Evolutionary conservation across 768 basidiomycete species (phyloP).

Genomic region (Russula foetens): DNA sequence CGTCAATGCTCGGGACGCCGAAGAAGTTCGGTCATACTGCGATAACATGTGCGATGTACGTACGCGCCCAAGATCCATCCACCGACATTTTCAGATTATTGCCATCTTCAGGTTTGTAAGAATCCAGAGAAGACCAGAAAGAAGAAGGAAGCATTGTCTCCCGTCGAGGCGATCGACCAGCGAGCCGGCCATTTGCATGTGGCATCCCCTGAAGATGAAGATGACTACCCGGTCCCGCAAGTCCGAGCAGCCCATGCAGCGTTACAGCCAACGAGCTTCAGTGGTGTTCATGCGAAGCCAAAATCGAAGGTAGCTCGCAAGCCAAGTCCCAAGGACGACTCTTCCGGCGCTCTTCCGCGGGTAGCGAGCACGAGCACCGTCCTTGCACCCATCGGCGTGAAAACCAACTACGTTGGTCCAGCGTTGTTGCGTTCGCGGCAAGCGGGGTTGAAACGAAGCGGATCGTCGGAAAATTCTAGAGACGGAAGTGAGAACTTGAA

Average conservation of each 20-base stretch:
- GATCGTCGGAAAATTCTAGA: background rate
- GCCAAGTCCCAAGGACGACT: background rate
- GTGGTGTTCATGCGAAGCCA: background rate
- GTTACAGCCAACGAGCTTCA: background rate
- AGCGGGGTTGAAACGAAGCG: conserved; percentile 6
- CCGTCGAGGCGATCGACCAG: conserved; percentile 28
- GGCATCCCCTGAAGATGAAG: conserved; percentile 24
- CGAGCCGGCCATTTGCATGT: conserved; percentile 17
- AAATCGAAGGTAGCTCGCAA: background rate
- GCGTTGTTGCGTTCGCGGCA: conserved; percentile 15
- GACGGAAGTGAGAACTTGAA: conserved; percentile 6
- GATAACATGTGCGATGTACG: conserved; percentile 76
- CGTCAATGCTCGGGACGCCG: conserved; percentile 42
- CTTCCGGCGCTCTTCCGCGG: background rate
- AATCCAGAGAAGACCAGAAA: conserved; percentile 57
- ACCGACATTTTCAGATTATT: background rate
- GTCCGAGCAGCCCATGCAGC: background rate
- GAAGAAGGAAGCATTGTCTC: conserved; percentile 43
- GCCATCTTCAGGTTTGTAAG: conserved; percentile 56
- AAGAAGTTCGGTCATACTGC: conserved; percentile 46
- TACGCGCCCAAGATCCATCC: conserved; percentile 3
- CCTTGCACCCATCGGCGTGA: conserved; percentile 13
- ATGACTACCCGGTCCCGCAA: conserved; percentile 19
- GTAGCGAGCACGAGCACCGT: conserved; percentile 16
- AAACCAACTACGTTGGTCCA: conserved; percentile 15